These are phyloP conservation scores for Ascosphaera apis DNA, from an alignment of 2,329 filamentous ascomycete species.

Conservation along the genomic window DNA sequence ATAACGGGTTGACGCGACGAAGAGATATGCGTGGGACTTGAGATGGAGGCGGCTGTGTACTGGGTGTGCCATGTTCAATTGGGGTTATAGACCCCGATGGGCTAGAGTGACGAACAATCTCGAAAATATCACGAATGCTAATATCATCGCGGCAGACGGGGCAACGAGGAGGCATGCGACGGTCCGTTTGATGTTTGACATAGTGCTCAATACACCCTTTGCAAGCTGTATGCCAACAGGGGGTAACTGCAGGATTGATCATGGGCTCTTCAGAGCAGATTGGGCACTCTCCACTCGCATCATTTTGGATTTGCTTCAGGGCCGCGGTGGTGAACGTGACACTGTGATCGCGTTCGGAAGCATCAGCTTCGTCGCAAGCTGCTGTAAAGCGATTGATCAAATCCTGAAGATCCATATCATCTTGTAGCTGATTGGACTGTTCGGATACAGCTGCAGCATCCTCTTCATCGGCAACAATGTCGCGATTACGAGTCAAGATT, in stretches of 20 bases:
- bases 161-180: constrained; percentile 53
- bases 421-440: constrained; percentile 55
- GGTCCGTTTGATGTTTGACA: constrained; percentile 66
- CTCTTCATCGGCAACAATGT: constrained; percentile 68
- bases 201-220: constrained; percentile 80
- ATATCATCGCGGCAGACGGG: constrained; percentile 77
- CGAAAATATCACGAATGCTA: constrained; percentile 66
- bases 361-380: constrained; percentile 34
- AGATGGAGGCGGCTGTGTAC: constrained; percentile 15
- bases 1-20: constrained; percentile 38
- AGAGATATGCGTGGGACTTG: constrained; percentile 32
- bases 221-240: constrained; percentile 94
- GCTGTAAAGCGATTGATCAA: constrained; percentile 68
- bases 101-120: constrained; percentile 53
- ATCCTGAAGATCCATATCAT: constrained; percentile 86
- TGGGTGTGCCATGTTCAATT: constrained; percentile 2
- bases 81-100: no score
- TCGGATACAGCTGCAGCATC: constrained; percentile 59
- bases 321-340: constrained; percentile 70
- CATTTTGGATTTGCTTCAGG: constrained; percentile 72
- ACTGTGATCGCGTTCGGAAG: constrained; percentile 27
- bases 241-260: constrained; percentile 80
- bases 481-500: constrained; percentile 62
- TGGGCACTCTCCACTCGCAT: constrained; percentile 73
- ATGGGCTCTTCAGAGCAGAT: constrained; percentile 92